Evolutionary conservation across 305 asterid species (phyloP).

Genomic region (Petunia hybrid): DNA sequence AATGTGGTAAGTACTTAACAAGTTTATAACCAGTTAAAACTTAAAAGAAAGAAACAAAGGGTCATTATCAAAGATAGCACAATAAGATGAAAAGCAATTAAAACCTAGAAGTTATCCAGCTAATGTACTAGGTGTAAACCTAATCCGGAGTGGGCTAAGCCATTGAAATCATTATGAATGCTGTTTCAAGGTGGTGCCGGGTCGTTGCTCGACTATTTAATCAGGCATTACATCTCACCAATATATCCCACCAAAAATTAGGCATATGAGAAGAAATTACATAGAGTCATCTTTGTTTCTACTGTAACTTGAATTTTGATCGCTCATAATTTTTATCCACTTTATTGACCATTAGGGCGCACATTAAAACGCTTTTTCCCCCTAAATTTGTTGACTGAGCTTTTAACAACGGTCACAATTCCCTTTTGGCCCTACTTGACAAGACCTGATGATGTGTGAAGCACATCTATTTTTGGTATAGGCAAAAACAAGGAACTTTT

Average conservation of each 20-base stretch:
- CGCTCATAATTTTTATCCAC: no score
- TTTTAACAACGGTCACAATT: slow-evolving; percentile 5
- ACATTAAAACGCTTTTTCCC: no score
- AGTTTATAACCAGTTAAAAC: background rate
- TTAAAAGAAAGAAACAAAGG: background rate
- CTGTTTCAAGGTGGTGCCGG: background rate
- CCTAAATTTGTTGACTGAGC: background rate
- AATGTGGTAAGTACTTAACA: no score
- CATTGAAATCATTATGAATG: slow-evolving; percentile 10
- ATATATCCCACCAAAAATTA: no score
- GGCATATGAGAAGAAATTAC: no score
- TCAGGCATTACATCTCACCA: no score
- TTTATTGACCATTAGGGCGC: no score
- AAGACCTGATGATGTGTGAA: background rate
- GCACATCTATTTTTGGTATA: background rate
- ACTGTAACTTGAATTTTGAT: no score
- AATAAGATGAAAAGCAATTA: background rate
- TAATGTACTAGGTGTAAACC: background rate
- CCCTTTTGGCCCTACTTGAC: background rate
- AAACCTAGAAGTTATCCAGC: background rate
- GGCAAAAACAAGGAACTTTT: background rate
- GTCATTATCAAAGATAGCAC: background rate
- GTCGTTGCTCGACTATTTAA: background rate
- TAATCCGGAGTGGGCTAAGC: background rate
- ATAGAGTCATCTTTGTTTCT: no score